Evolutionary conservation across 1,284 basidiomycete species (phyloP).

Genomic region (Lentinula novae-zelandiae): DNA sequence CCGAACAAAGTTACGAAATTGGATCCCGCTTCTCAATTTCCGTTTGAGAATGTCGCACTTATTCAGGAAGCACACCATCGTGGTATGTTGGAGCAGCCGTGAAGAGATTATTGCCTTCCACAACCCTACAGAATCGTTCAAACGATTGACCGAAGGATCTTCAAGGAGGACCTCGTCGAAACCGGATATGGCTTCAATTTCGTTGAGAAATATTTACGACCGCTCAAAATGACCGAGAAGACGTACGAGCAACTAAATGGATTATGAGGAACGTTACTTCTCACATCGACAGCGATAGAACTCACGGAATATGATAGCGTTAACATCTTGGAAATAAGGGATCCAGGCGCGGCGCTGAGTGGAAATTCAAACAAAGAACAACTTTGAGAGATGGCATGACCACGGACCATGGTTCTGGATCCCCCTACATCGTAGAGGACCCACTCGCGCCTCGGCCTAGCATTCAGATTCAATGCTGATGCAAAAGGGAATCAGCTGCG

Average conservation of each 20-base stretch:
- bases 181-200: conserved; percentile 50
- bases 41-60: conserved; percentile 53
- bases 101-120: conserved; percentile 57
- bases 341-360: conserved; percentile 54
- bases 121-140: conserved; percentile 64
- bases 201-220: background rate
- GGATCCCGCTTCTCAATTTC: conserved; percentile 31
- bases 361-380: conserved; percentile 5
- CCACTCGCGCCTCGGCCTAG: conserved; percentile 37
- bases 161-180: conserved; percentile 64
- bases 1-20: conserved; percentile 29
- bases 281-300: conserved; percentile 5
- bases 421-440: conserved; percentile 51
- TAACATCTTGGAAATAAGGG: conserved; percentile 61
- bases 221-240: background rate
- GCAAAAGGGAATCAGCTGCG: background rate
- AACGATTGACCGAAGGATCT: conserved; percentile 55
- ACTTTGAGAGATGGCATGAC: background rate
- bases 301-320: conserved; percentile 61
- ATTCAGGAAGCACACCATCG: conserved; percentile 63
- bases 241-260: conserved; percentile 29
- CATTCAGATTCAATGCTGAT: conserved; percentile 6
- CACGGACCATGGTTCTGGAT: conserved; percentile 43
- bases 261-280: background rate
- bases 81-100: conserved; percentile 51